Conservation (phyloP, 495 filamentous ascomycete species). For the Talaromyces nanjingensis region DNA sequence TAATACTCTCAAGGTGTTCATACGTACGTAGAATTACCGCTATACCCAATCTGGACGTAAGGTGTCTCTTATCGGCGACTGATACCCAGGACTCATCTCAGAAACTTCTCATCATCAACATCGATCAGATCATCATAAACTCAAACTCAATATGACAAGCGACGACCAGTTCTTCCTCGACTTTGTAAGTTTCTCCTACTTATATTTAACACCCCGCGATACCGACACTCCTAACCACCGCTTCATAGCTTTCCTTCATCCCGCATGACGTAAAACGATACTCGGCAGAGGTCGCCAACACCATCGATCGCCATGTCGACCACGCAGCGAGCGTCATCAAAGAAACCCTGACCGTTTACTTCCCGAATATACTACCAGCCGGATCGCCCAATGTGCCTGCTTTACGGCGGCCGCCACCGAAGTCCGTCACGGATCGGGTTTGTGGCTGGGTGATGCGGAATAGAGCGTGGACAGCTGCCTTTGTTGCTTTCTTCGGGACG, state of each 20-base stretch:
- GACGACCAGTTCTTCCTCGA: conserved; percentile 47
- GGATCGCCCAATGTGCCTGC: conserved; percentile 25
- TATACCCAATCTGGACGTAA: not conserved
- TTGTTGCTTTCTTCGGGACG: conserved; percentile 62
- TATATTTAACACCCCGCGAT: not conserved
- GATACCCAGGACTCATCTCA: not conserved
- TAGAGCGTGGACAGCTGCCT: conserved; percentile 59
- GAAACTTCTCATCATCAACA: not conserved
- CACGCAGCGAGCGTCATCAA: conserved; percentile 54
- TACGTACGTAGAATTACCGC: not conserved
- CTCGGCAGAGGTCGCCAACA: conserved; percentile 61
- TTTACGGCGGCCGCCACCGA: conserved; percentile 11
- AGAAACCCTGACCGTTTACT: conserved; percentile 53
- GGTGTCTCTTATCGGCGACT: not conserved
- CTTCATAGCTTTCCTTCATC: conserved; percentile 58
- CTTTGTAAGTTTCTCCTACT: conserved; percentile 26
- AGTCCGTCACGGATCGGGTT: conserved; percentile 31
- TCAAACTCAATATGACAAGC: conserved; percentile 37
- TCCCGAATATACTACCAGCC: conserved; percentile 25
- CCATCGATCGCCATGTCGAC: conserved; percentile 71
- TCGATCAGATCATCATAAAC: not conserved
- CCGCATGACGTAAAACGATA: conserved; percentile 63
- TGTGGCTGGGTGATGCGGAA: conserved; percentile 61
- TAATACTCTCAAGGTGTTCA: too few species aligned
- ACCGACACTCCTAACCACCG: not conserved